Conservation (phyloP, 2,329 filamentous ascomycete genomes). For the Colletotrichum zoysiae region DNA sequence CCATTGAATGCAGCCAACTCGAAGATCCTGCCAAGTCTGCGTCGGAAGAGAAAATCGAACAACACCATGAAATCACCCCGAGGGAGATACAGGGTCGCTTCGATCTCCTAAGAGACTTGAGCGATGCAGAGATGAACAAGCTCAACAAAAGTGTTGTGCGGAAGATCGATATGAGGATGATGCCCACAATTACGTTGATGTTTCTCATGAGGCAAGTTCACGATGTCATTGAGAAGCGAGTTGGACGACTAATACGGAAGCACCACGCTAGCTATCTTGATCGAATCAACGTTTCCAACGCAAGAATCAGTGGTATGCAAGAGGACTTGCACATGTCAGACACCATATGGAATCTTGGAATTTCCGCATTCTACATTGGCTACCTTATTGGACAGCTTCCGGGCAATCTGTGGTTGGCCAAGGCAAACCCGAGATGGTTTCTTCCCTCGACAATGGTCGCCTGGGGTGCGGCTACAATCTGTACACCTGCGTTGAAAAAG, state of each 20-base stretch:
- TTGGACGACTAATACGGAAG: constrained; percentile 1
- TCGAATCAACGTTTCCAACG: constrained; percentile 62
- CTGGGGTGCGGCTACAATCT: constrained; percentile 56
- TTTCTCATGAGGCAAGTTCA: constrained; percentile 47
- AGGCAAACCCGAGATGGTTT: constrained; percentile 51
- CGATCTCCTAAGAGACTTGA: constrained; percentile 44
- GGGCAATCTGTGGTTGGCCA: constrained; percentile 58
- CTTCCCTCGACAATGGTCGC: constrained; percentile 55
- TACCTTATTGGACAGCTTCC: constrained; percentile 59
- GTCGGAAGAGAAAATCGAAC: constrained; percentile 2
- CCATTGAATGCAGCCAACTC: constrained; percentile 23
- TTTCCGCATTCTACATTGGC: constrained; percentile 58
- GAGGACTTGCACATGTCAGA: constrained; percentile 51
- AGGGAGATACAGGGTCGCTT: constrained; percentile 46
- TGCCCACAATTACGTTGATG: constrained; percentile 48
- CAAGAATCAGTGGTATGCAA: constrained; percentile 52
- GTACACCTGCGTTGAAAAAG: constrained; percentile 56
- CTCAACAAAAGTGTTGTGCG: constrained; percentile 48
- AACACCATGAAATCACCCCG: constrained; percentile 7
- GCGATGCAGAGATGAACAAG: constrained; percentile 43
- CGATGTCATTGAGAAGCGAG: not conserved
- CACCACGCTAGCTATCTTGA: constrained; percentile 58
- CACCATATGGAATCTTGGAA: constrained; percentile 54
- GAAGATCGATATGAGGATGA: constrained; percentile 50
- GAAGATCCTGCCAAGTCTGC: constrained; percentile 11